A percentile compares a stretch with the other conserved stretches of the same genome.
Evolutionary conservation across 371 early-diverging fungal species (phyloP).

Genomic region (Rhizopus delemar): DNA sequence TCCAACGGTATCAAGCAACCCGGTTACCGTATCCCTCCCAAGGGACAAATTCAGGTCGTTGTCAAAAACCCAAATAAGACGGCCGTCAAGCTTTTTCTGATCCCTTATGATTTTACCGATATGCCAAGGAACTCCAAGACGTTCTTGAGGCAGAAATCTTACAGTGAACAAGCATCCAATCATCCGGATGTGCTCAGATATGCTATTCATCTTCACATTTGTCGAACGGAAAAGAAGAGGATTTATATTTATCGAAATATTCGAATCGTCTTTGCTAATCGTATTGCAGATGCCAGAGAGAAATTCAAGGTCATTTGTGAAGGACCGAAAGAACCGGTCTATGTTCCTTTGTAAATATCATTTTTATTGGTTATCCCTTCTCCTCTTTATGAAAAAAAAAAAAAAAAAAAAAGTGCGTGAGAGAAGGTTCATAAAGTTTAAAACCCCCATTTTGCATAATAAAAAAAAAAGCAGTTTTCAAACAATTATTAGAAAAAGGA

Average conservation of each 20-base stretch:
- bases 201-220: constrained; percentile 78
- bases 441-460: too few species aligned
- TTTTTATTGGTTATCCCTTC: too few species aligned
- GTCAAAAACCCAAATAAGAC: constrained; percentile 82
- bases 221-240: constrained; percentile 56
- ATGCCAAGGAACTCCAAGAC: constrained; percentile 79
- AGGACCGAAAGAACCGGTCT: constrained; percentile 55
- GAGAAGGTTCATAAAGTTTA: too few species aligned
- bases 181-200: constrained; percentile 51
- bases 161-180: constrained; percentile 24
- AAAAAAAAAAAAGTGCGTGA: too few species aligned
- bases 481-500: too few species aligned
- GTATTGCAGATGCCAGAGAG: constrained; percentile 62
- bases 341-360: constrained; percentile 30
- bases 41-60: constrained; percentile 82
- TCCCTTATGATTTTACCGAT: constrained; percentile 80
- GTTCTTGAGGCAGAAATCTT: constrained; percentile 80
- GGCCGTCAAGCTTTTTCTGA: constrained; percentile 77
- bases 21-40: constrained; percentile 71
- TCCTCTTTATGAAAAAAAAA: too few species aligned
- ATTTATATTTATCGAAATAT: constrained; percentile 68
- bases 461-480: too few species aligned
- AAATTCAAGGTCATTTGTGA: constrained; percentile 63
- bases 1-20: constrained; percentile 20
- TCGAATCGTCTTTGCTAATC: constrained; percentile 77